Percentiles rank a stretch among this genome's conserved stretches.
Evolutionary conservation across 23 red algal genomes (phyloP).

Genomic region (Porphyridium purpureum): DNA sequence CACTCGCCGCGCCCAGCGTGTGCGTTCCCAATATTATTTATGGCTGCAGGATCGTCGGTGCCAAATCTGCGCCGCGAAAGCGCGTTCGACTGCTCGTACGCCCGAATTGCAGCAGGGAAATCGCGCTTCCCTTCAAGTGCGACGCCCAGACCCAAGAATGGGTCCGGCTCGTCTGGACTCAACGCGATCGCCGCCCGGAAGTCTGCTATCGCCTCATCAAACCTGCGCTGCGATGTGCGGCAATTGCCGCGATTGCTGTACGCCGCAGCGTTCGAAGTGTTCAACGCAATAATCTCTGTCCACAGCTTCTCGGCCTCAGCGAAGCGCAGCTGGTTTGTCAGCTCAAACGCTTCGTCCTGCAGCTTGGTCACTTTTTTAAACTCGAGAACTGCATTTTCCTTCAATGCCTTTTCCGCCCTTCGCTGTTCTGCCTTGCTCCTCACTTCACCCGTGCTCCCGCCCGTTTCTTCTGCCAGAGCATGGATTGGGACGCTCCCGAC

Average conservation of each 20-base stretch:
- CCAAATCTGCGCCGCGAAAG: slow-evolving; percentile 6
- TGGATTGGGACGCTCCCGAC: too few species aligned
- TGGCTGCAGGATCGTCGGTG: slow-evolving; percentile 16
- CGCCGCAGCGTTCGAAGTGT: slow-evolving; percentile 41
- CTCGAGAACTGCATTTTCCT: slow-evolving; percentile 11
- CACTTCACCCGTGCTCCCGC: too few species aligned
- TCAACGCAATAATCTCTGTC: slow-evolving; percentile 35
- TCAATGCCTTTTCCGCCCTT: too few species aligned
- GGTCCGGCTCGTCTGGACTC: slow-evolving; percentile 53
- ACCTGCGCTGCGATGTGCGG: slow-evolving; percentile 39
- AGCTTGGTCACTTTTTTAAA: slow-evolving; percentile 37
- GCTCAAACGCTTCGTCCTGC: slow-evolving; percentile 46
- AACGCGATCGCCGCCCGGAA: slow-evolving; percentile 36
- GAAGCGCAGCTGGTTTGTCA: slow-evolving; percentile 26
- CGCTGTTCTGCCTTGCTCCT: too few species aligned
- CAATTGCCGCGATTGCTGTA: slow-evolving; percentile 68
- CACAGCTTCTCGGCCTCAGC: slow-evolving; percentile 30
- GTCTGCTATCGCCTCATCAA: slow-evolving; percentile 44
- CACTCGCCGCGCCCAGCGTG: slow-evolving; percentile 7
- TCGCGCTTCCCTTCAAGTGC: slow-evolving; percentile 35
- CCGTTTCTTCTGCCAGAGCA: too few species aligned
- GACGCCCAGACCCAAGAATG: slow-evolving; percentile 37
- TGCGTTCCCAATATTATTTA: slow-evolving; percentile 57
- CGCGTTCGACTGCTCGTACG: slow-evolving; percentile 16
- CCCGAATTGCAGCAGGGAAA: slow-evolving; percentile 8